Base-by-base conservation (phyloP, 345 rosid genomes). In the Euclidium syriacum region DNA sequence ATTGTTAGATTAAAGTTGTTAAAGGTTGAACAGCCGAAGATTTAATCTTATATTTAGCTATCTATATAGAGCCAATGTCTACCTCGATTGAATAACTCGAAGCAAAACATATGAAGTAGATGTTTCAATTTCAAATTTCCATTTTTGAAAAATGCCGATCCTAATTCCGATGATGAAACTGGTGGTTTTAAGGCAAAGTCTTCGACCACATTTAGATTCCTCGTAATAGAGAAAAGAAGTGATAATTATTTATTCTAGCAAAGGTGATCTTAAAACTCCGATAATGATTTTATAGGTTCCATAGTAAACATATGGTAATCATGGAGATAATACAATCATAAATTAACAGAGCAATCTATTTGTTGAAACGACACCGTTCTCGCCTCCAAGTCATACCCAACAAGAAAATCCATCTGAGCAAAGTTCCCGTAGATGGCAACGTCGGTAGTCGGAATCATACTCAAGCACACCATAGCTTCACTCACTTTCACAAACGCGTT, bases 361-460 rank as follows among this genome's bases (percentile, higher is more conserved):
- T 48, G 72, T 68, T 72, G 66, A 20, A 84, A 74, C 0, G 84
- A 79, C 24, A 81, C 38, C 2, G 64, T 69, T 23, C 32, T 15
- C 18, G 9, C 4, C n/a, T 32, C 55, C 7, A 35, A 4, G 20
- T 84, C 75, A 54, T 76, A 85, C 4, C 77, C 83, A 1, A 82
- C 47, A 50, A 73, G 55, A 64, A 77, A 74, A 51, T 82, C 65
- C 36, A 23, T 22, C 66, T 80, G 83, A 4, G 74, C 64, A 36
- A 73, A 36, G 60, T 84, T 81, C 0, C 80, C 79, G 23, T 38
- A 76, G 30, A 80, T 73, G 3, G 79, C 46, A 3, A 75, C 6
- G 5, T 2, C n/a, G 0, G 32, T 18, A 78, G 76, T 49, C 84
- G 79, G 1, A n/a, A n/a, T n/a, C n/a, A n/a, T n/a, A n/a, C n/a